These are phyloP conservation scores for Yamadazyma buinensis DNA, from an alignment of 1,139 yeast species.

Conservation along the genomic window DNA sequence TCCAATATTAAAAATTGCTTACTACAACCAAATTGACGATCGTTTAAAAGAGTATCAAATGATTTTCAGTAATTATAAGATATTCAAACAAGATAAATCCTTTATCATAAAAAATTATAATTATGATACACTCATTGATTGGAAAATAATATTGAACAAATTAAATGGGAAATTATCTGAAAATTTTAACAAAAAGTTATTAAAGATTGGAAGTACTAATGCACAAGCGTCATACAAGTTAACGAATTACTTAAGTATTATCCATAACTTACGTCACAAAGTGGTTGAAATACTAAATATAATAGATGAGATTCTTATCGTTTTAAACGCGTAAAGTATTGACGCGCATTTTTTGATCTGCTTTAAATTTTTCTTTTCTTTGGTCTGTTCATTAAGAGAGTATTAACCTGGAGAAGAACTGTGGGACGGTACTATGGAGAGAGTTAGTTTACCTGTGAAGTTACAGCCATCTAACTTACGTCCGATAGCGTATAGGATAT, in stretches of 20 bases:
- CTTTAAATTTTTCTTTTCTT: too few relatives aligned
- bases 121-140: constrained; percentile 10
- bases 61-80: constrained; percentile 6
- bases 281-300: constrained; percentile 3
- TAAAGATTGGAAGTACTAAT: neutral
- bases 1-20: constrained; percentile 8
- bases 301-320: constrained; percentile 10
- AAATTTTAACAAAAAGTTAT: constrained; percentile 10
- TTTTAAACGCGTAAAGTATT: constrained; percentile 14
- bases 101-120: constrained; percentile 8
- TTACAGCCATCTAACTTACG: constrained; percentile 79
- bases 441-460: constrained; percentile 55
- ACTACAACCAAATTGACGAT: constrained; percentile 10
- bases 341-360: too few relatives aligned
- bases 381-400: too few relatives aligned
- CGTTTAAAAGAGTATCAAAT: constrained; percentile 10
- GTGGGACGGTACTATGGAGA: constrained; percentile 1
- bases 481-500: constrained; percentile 84
- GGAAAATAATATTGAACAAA: constrained; percentile 10
- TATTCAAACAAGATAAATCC: constrained; percentile 7
- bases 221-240: neutral
- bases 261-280: constrained; percentile 5
- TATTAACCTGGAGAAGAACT: too few relatives aligned
- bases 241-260: constrained; percentile 6
- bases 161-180: constrained; percentile 9